phyloP scores from a whole-genome alignment of 1,284 basidiomycete species.

The Pholiota adiposa region DNA sequence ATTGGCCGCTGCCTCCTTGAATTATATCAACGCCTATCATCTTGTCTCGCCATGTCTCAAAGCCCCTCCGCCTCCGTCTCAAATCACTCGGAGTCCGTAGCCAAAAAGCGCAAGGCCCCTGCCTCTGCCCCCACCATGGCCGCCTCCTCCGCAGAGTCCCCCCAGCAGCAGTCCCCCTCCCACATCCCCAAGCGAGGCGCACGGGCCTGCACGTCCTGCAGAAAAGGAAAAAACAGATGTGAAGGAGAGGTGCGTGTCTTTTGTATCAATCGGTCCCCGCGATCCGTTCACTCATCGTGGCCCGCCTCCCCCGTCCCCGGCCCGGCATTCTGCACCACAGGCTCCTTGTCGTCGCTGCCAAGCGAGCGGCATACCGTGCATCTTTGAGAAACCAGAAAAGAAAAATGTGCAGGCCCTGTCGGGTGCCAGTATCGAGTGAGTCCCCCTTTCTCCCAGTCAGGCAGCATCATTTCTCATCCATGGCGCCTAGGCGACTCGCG shows the following conservation, averaged over 20 bases:
- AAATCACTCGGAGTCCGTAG: slow-evolving; percentile 43
- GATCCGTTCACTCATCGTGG: slow-evolving; percentile 56
- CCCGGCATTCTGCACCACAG: slow-evolving; percentile 52
- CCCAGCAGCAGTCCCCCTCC: slow-evolving; percentile 32
- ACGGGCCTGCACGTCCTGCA: slow-evolving; percentile 80
- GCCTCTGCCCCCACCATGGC: slow-evolving; percentile 34
- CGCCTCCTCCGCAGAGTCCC: slow-evolving; percentile 27
- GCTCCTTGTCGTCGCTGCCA: slow-evolving; percentile 90
- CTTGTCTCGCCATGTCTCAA: slow-evolving; percentile 42
- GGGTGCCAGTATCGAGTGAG: slow-evolving; percentile 75
- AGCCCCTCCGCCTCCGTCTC: slow-evolving; percentile 46
- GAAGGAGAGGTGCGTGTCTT: slow-evolving; percentile 75
- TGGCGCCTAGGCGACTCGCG: slow-evolving; percentile 65
- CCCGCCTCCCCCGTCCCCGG: slow-evolving; percentile 70
- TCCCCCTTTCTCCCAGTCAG: slow-evolving; percentile 24
- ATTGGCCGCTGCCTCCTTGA: slow-evolving; percentile 25
- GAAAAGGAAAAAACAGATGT: slow-evolving; percentile 92
- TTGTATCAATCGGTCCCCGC: slow-evolving; percentile 34
- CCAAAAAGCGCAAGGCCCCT: slow-evolving; percentile 41
- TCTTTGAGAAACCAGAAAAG: slow-evolving; percentile 94
- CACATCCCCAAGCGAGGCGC: slow-evolving; percentile 83
- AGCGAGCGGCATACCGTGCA: slow-evolving; percentile 79
- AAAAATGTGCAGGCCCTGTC: slow-evolving; percentile 66
- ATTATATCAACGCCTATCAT: slow-evolving; percentile 24
- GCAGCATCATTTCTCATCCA: slow-evolving; percentile 27